Conservation (phyloP, 305 asterid genomes). For the Rubia peregrina region DNA sequence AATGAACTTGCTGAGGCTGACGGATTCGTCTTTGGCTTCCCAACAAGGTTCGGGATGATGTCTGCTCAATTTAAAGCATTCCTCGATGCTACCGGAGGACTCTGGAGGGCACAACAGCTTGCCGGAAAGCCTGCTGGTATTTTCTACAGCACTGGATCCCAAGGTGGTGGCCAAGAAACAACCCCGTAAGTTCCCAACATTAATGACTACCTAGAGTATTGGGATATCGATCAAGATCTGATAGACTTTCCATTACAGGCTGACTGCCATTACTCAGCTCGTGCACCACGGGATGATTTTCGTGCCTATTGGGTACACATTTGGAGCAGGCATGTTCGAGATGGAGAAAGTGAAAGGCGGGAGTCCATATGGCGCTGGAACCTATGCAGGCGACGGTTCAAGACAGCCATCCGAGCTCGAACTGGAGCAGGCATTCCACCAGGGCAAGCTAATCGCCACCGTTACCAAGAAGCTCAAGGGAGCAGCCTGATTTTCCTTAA, state of each 20-base stretch:
- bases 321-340: constrained; percentile 50
- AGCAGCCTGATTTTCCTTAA: constrained; percentile 19
- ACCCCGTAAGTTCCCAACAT: constrained; percentile 48
- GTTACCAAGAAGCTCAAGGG: constrained; percentile 44
- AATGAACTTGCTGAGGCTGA: constrained; percentile 74
- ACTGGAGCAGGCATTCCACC: constrained; percentile 41
- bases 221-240: neutral
- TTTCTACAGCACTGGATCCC: constrained; percentile 85
- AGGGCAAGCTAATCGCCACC: constrained; percentile 38
- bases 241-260: constrained; percentile 18
- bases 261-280: constrained; percentile 48
- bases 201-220: constrained; percentile 3
- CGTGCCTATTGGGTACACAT: constrained; percentile 49
- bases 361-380: constrained; percentile 51
- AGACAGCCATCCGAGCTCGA: constrained; percentile 46
- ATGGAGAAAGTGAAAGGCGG: constrained; percentile 48
- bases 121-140: constrained; percentile 93
- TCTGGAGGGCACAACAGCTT: constrained; percentile 78
- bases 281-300: constrained; percentile 49
- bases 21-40: constrained; percentile 78
- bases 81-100: constrained; percentile 75
- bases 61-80: constrained; percentile 87
- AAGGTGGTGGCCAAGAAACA: constrained; percentile 93
- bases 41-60: constrained; percentile 87
- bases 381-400: constrained; percentile 47